Conservation (phyloP, 768 basidiomycete species). For the Termitomyces sp. region DNA sequence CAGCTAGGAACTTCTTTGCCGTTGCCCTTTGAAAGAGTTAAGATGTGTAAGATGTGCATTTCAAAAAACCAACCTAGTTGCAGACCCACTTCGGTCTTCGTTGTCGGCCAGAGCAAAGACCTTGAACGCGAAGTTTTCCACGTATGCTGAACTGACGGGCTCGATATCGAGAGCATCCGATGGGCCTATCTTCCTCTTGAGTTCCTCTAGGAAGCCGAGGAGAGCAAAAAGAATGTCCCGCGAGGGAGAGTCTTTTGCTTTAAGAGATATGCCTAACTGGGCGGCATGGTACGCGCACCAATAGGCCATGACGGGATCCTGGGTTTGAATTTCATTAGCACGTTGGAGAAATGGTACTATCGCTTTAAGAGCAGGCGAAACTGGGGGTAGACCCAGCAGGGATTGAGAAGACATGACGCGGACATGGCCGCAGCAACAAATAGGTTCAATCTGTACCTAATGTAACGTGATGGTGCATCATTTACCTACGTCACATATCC, state of each 20-base stretch:
- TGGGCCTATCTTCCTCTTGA: slow-evolving; percentile 71
- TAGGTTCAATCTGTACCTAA: neutral
- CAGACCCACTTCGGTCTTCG: slow-evolving; percentile 78
- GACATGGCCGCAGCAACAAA: slow-evolving; percentile 1
- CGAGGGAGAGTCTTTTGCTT: slow-evolving; percentile 60
- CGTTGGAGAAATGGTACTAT: slow-evolving; percentile 83
- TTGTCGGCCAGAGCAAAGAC: slow-evolving; percentile 90
- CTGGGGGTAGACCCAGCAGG: slow-evolving; percentile 54
- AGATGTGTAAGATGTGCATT: neutral
- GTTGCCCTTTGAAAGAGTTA: slow-evolving; percentile 55
- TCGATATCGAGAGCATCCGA: slow-evolving; percentile 85
- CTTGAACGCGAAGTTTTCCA: slow-evolving; percentile 92
- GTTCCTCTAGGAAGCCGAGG: slow-evolving; percentile 72
- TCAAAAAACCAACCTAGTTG: slow-evolving; percentile 58
- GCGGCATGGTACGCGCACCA: slow-evolving; percentile 98
- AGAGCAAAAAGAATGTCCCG: slow-evolving; percentile 70
- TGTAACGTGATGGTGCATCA: neutral
- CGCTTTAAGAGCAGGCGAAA: slow-evolving; percentile 59
- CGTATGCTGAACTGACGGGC: slow-evolving; percentile 77
- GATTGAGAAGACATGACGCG: slow-evolving; percentile 26
- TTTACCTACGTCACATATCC: slow-evolving; percentile 18
- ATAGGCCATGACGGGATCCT: slow-evolving; percentile 88
- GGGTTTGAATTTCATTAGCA: slow-evolving; percentile 77
- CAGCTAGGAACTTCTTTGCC: slow-evolving; percentile 92
- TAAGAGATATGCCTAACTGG: slow-evolving; percentile 77